Evolutionary conservation across 2,329 filamentous ascomycete species (phyloP).

Genomic region (Colletotrichum gloeosporioides): DNA sequence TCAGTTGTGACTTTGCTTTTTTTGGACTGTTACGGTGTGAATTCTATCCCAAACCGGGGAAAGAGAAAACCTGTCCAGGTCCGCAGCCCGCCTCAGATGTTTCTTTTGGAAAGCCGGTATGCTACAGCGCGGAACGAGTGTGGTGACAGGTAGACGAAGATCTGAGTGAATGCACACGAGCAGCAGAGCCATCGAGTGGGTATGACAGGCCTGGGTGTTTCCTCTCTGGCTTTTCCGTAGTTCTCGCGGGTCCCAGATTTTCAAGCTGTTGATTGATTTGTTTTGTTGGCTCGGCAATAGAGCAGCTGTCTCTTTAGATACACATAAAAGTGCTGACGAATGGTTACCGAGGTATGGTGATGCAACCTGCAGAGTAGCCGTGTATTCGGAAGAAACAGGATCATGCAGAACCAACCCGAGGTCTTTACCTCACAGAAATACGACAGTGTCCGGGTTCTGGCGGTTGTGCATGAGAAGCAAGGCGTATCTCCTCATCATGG

Average conservation of each 20-base stretch:
- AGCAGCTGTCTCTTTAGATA: not conserved
- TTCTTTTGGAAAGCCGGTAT: not conserved
- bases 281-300: not conserved
- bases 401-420: not conserved
- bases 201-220: not conserved
- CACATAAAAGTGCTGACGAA: not conserved
- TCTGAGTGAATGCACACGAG: not conserved
- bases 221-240: not conserved
- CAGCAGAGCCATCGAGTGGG: not conserved
- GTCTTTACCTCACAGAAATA: not conserved
- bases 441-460: not conserved
- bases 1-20: not conserved
- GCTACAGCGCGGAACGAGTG: not conserved
- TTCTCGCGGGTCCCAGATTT: not conserved
- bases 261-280: not conserved
- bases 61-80: not conserved
- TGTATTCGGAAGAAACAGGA: slow-evolving; percentile 9
- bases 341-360: not conserved
- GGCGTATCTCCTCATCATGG: not conserved
- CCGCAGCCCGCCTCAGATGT: not conserved
- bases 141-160: not conserved
- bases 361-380: not conserved
- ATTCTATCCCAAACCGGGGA: not conserved
- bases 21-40: not conserved
- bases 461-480: not conserved